Evolutionary conservation across 768 basidiomycete genomes (phyloP).

Genomic region (Pulveroboletus sp.): DNA sequence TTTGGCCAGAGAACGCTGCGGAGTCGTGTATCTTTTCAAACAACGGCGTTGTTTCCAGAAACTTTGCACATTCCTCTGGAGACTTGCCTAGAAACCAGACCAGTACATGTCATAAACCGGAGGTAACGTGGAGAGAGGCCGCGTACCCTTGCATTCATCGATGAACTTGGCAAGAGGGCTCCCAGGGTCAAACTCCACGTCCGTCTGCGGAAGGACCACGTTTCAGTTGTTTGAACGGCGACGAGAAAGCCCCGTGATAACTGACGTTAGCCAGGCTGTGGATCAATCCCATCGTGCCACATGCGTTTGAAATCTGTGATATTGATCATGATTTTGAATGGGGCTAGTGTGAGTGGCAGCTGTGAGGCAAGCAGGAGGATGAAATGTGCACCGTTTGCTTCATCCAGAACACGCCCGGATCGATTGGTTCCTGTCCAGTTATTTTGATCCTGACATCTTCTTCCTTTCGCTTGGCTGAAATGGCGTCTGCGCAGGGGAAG

Average conservation of each 20-base stretch:
- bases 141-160: slow-evolving; percentile 54
- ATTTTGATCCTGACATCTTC: slow-evolving; percentile 59
- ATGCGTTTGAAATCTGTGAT: slow-evolving; percentile 68
- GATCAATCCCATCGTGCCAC: slow-evolving; percentile 84
- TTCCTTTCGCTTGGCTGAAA: slow-evolving; percentile 47
- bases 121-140: neutral
- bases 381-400: slow-evolving; percentile 72
- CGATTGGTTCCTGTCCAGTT: slow-evolving; percentile 46
- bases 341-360: neutral
- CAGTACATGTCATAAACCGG: neutral
- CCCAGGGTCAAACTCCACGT: slow-evolving; percentile 51
- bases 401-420: slow-evolving; percentile 78
- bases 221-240: slow-evolving; percentile 3
- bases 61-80: slow-evolving; percentile 68
- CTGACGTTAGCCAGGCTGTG: slow-evolving; percentile 81
- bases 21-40: slow-evolving; percentile 78
- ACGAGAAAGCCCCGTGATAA: slow-evolving; percentile 5
- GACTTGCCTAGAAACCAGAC: slow-evolving; percentile 48
- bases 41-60: slow-evolving; percentile 72
- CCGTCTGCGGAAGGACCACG: slow-evolving; percentile 39
- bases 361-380: neutral
- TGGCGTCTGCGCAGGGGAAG: slow-evolving; percentile 65
- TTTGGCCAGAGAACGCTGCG: slow-evolving; percentile 69
- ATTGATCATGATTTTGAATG: neutral
- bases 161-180: slow-evolving; percentile 69